Base-by-base conservation (phyloP, 305 asterid genomes). In the Vinca major region DNA sequence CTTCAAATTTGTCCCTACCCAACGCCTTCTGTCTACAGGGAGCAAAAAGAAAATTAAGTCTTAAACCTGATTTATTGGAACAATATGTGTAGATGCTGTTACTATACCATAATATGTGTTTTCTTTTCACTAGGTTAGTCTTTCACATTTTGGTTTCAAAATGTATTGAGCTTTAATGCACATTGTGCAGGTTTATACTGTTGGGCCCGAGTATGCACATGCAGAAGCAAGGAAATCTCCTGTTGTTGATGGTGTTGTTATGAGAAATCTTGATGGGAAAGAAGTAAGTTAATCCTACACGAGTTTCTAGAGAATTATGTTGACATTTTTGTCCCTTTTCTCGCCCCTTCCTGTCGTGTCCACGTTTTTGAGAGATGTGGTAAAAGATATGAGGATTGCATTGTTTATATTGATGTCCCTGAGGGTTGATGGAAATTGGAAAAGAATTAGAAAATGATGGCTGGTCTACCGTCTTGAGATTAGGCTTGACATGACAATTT, bases 161-260 rank as follows among this genome's bases (percentile, higher is more conserved):
- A 48, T 60, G 26, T 66, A 58, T 16, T 58, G 33, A 68, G 49
- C 57, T 63, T 41, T n/a, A 8, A 8, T 63, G 5, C 50, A 13
- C 57, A 36, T 12, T 13, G 33, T n/a, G 51, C 77, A 94, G 97
- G 99, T 94, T 40, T 94, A 94, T 65, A 94, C 99, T 19, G 99
- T 94, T 69, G 97, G 99, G 54, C 96, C 98, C 14, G 99, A 94
- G 75, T 94, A 94, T 77, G 99, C 99, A 58, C 99, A 94, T 80
- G 97, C 99, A 39, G 99, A 94, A 83, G 99, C 99, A 53, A 86
- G 99, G 77, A 94, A 94, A 78, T 94, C 99, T 80, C 99, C 99
- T 36, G 99, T 94, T 69, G 99, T 94, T 65, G 99, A 94, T 78
- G 99, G 99, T n/a, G 99, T 94, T 78, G 99, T 94, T 21, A 91